phyloP scores from a whole-genome alignment of 805 yeast species.

The Ogataea henricii region DNA sequence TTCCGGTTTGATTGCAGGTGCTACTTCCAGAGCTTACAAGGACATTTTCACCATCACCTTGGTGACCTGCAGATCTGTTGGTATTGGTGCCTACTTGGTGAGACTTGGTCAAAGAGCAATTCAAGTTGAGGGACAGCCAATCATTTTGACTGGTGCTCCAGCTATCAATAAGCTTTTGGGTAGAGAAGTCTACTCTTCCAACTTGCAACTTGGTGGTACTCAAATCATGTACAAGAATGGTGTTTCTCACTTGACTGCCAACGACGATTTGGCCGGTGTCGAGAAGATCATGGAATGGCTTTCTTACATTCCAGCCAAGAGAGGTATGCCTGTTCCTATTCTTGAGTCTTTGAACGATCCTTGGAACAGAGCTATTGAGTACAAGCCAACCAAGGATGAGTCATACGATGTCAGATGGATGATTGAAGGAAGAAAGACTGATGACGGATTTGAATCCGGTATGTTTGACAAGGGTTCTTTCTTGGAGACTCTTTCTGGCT shows the following conservation, averaged over 20 bases:
- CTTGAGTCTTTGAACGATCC: conserved; percentile 69
- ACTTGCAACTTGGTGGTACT: conserved; percentile 98
- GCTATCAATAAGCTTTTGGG: conserved; percentile 97
- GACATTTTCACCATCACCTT: conserved; percentile 97
- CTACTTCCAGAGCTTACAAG: conserved; percentile 94
- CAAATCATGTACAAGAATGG: conserved; percentile 98
- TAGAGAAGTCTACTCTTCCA: conserved; percentile 94
- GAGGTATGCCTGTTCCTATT: conserved; percentile 89
- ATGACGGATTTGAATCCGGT: conserved; percentile 80
- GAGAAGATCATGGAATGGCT: conserved; percentile 94
- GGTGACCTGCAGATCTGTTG: conserved; percentile 99
- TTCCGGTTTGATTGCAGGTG: conserved; percentile 98
- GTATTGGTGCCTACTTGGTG: conserved; percentile 98
- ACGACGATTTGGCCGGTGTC: conserved; percentile 95
- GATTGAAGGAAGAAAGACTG: conserved; percentile 80
- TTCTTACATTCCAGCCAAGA: conserved; percentile 89
- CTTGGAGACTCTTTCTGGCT: conserved; percentile 94
- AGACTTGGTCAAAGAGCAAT: conserved; percentile 98
- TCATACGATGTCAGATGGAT: conserved; percentile 92
- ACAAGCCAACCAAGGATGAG: conserved; percentile 67
- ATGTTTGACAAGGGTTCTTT: conserved; percentile 90
- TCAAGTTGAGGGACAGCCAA: conserved; percentile 98
- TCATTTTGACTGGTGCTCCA: conserved; percentile 98
- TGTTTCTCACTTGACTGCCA: conserved; percentile 97
- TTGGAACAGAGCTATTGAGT: conserved; percentile 95